phyloP scores from a whole-genome alignment of 2,329 filamentous ascomycete species.

The Penicillium sp. region DNA sequence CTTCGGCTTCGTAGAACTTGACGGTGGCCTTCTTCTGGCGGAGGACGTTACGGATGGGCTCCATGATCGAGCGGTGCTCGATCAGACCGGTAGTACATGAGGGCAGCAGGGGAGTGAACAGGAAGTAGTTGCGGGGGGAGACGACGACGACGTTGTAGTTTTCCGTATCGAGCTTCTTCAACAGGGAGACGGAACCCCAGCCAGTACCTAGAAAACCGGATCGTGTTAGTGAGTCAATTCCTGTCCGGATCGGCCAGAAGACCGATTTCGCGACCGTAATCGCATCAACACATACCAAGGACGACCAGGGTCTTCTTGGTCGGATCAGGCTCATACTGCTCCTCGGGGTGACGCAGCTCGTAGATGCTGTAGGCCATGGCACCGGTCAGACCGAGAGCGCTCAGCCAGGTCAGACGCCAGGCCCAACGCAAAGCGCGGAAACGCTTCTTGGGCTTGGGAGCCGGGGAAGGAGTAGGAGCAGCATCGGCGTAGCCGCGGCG shows the following conservation, averaged over 20 bases:
- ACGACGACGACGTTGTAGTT: constrained; percentile 99
- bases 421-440: constrained; percentile 77
- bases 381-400: constrained; percentile 70
- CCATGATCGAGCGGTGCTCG: constrained; percentile 99
- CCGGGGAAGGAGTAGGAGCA: constrained; percentile 39
- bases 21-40: constrained; percentile 92
- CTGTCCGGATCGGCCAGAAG: neutral
- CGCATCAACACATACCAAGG: constrained; percentile 68
- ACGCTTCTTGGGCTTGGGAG: constrained; percentile 59
- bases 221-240: constrained; percentile 30
- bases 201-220: constrained; percentile 75
- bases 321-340: constrained; percentile 80
- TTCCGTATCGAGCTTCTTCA: constrained; percentile 98
- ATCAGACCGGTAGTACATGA: constrained; percentile 97
- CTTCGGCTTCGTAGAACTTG: constrained; percentile 98
- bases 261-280: constrained; percentile 10
- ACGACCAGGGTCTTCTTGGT: constrained; percentile 96
- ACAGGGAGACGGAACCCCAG: constrained; percentile 93
- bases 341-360: constrained; percentile 76
- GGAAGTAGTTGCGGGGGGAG: constrained; percentile 98
- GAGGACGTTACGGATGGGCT: constrained; percentile 94
- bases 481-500: constrained; percentile 61
- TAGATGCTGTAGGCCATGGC: constrained; percentile 84
- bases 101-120: constrained; percentile 95
- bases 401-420: constrained; percentile 83